Evolutionary conservation across 805 yeast species (phyloP).

Genomic region (Saccharomycopsis sp.): DNA sequence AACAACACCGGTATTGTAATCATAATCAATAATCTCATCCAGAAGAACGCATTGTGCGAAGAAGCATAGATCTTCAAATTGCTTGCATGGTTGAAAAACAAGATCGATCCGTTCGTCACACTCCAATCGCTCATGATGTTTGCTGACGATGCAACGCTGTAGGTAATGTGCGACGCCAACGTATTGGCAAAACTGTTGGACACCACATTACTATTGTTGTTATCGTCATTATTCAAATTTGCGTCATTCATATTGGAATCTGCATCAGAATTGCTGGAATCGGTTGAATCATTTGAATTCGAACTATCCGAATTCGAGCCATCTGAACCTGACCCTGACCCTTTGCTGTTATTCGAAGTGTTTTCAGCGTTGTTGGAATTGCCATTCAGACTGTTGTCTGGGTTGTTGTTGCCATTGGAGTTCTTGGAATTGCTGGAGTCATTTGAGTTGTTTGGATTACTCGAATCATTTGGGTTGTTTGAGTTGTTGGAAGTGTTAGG

Average conservation of each 20-base stretch:
- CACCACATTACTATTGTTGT: not conserved
- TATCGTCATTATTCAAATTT: not conserved
- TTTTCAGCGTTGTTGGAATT: not conserved
- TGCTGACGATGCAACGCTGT: not conserved
- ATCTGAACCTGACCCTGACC: not conserved
- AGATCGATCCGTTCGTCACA: conserved; percentile 7
- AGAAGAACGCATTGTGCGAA: not conserved
- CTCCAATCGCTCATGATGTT: conserved; percentile 3
- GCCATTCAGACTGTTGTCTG: too few species aligned
- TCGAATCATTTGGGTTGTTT: too few species aligned
- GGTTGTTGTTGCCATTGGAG: too few species aligned
- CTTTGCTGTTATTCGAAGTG: not conserved
- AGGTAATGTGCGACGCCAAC: not conserved
- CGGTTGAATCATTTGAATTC: not conserved
- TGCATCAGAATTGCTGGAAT: not conserved
- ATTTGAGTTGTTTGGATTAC: not conserved
- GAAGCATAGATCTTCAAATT: too few species aligned
- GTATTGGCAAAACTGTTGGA: not conserved
- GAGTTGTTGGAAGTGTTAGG: not conserved
- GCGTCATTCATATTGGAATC: not conserved
- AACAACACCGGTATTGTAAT: not conserved
- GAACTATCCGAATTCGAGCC: not conserved
- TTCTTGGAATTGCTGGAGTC: not conserved
- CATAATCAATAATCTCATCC: not conserved
- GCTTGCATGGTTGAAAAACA: too few species aligned